Percentiles rank a stretch among this genome's conserved stretches.
Conservation (phyloP, 768 basidiomycete species). For the Tricholoma terreum region DNA sequence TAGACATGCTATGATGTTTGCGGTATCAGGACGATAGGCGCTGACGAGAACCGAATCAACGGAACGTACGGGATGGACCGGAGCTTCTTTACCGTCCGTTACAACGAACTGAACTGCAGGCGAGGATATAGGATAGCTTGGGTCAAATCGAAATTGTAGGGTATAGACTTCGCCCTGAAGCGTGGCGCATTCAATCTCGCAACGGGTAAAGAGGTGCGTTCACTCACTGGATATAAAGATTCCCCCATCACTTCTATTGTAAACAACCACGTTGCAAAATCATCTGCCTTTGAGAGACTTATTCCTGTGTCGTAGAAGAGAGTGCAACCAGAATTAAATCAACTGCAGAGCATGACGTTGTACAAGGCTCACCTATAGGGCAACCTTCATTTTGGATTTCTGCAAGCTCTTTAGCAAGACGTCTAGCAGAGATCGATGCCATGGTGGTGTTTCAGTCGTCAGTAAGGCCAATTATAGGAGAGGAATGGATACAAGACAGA, state of each 20-base stretch:
- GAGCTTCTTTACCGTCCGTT: slow-evolving; percentile 59
- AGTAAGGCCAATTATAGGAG: neutral
- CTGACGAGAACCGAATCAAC: neutral
- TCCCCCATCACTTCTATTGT: slow-evolving; percentile 84
- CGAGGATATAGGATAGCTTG: slow-evolving; percentile 80
- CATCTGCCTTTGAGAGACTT: slow-evolving; percentile 67
- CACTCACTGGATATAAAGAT: slow-evolving; percentile 64
- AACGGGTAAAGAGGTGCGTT: neutral
- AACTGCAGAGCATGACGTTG: neutral
- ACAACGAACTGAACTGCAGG: slow-evolving; percentile 87
- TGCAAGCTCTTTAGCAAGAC: slow-evolving; percentile 67
- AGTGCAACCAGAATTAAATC: neutral
- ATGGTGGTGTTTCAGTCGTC: slow-evolving; percentile 28
- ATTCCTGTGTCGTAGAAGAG: slow-evolving; percentile 51
- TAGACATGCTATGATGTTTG: slow-evolving; percentile 66
- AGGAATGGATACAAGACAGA: neutral
- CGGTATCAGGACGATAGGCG: slow-evolving; percentile 9
- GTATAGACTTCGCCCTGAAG: slow-evolving; percentile 71
- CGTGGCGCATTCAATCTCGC: neutral
- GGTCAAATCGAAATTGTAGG: slow-evolving; percentile 79
- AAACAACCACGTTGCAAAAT: slow-evolving; percentile 76
- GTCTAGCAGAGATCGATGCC: slow-evolving; percentile 60
- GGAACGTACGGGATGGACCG: slow-evolving; percentile 70
- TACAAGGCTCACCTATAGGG: slow-evolving; percentile 50
- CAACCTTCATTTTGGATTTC: slow-evolving; percentile 67